Percentiles rank a stretch among this genome's conserved stretches.
phyloP scores from a whole-genome alignment of 2,329 filamentous ascomycete species.

The Magnaporthiopsis incrustans region DNA sequence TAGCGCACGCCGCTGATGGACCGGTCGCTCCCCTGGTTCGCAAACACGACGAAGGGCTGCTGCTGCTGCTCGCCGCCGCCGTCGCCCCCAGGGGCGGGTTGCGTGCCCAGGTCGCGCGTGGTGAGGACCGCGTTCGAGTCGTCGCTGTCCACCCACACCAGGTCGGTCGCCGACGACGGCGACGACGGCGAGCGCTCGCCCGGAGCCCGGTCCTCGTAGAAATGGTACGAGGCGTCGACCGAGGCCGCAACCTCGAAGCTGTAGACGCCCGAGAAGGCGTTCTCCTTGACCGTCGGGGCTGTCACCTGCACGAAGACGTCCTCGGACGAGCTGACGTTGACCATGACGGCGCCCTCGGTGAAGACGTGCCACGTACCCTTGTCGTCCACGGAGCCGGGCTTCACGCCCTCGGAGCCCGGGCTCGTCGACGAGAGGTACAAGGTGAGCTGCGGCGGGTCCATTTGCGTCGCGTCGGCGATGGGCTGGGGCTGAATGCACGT shows the following conservation, averaged over 20 bases:
- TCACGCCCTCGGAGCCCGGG: conserved; percentile 23
- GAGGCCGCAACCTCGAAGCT: conserved; percentile 78
- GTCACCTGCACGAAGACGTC: conserved; percentile 71
- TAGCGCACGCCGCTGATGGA: conserved; percentile 61
- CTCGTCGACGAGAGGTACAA: conserved; percentile 70
- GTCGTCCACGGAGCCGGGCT: conserved; percentile 54
- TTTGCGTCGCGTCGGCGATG: conserved; percentile 33
- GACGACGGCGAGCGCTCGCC: conserved; percentile 8
- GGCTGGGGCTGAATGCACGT: conserved; percentile 70
- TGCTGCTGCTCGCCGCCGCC: conserved; percentile 28
- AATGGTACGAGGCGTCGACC: conserved; percentile 69
- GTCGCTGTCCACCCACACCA: conserved; percentile 82
- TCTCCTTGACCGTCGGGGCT: conserved; percentile 55
- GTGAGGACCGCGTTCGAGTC: conserved; percentile 69
- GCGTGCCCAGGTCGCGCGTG: conserved; percentile 44
- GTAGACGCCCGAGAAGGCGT: conserved; percentile 57
- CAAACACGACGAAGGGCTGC: conserved; percentile 71
- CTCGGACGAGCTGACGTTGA: conserved; percentile 50
- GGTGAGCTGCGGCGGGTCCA: conserved; percentile 58
- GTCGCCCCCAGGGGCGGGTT: conserved; percentile 42
- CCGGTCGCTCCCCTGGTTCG: conserved; percentile 52
- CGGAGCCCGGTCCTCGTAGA: conserved; percentile 28
- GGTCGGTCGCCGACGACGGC: conserved; percentile 37
- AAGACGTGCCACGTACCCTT: conserved; percentile 39
- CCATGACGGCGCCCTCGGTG: conserved; percentile 60